Conservation (phyloP, 345 rosid genomes). For the Aurinia saxatilis region DNA sequence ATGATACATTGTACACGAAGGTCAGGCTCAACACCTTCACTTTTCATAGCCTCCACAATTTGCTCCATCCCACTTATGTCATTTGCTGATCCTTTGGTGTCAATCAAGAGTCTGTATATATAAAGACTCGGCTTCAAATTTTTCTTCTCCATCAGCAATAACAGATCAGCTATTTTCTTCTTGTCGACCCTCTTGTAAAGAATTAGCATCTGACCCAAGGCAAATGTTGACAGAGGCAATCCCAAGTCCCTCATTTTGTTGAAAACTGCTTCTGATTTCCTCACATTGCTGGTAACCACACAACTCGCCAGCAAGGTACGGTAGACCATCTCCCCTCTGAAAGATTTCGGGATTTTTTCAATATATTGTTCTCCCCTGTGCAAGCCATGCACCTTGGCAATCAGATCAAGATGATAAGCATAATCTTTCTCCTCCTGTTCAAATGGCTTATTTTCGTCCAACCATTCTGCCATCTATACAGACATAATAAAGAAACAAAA, state of each 20-base stretch:
- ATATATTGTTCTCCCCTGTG: conserved; percentile 55
- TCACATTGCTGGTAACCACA: conserved; percentile 35
- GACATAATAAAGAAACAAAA: background rate
- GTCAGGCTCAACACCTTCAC: conserved; percentile 73
- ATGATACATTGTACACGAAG: conserved; percentile 32
- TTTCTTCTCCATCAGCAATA: conserved; percentile 88
- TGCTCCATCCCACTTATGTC: conserved; percentile 85
- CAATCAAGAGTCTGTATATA: conserved; percentile 67
- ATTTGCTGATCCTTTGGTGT: conserved; percentile 57
- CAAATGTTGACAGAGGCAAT: conserved; percentile 60
- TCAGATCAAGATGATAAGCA: conserved; percentile 74
- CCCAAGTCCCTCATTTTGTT: conserved; percentile 74
- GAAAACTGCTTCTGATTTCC: conserved; percentile 74
- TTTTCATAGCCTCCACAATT: conserved; percentile 75
- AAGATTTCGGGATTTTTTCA: conserved; percentile 51
- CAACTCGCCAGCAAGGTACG: conserved; percentile 62
- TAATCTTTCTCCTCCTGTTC: conserved; percentile 64
- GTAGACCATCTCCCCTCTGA: conserved; percentile 64
- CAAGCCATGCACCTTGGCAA: conserved; percentile 61
- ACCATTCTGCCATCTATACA: conserved; percentile 80
- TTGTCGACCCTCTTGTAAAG: conserved; percentile 73
- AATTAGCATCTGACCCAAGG: conserved; percentile 81
- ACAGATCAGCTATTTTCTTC: conserved; percentile 76
- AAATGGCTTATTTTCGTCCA: conserved; percentile 44
- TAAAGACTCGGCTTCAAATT: conserved; percentile 54